These are phyloP conservation scores for Juglanconis sp. DNA, from an alignment of 2,329 filamentous ascomycete genomes.

Conservation along the genomic window DNA sequence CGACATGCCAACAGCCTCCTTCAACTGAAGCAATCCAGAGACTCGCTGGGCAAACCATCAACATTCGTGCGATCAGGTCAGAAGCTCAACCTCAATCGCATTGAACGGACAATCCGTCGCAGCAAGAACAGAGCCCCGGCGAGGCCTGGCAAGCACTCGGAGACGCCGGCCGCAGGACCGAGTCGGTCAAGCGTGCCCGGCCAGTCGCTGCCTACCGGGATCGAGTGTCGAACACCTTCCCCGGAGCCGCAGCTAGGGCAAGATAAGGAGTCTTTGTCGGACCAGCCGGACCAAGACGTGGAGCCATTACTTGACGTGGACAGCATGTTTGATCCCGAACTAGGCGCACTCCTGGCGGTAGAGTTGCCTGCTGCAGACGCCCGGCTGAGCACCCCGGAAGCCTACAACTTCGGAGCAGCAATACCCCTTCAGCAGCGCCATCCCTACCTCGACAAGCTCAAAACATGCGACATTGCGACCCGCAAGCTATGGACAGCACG, in stretches of 20 bases:
- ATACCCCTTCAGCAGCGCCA: background rate
- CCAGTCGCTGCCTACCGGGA: conserved; percentile 2
- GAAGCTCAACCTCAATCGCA: conserved; percentile 5
- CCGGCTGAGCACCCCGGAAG: background rate
- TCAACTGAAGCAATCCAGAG: conserved; percentile 5
- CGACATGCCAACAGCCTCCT: conserved; percentile 9
- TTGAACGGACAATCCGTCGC: conserved; percentile 13
- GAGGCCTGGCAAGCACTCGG: background rate
- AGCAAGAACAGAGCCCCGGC: conserved; percentile 9
- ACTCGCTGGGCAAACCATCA: conserved; percentile 13
- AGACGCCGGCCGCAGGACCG: background rate
- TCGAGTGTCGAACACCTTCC: conserved; percentile 14
- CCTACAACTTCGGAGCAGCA: background rate
- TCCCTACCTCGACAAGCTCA: background rate
- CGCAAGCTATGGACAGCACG: background rate
- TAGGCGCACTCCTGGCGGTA: too few species aligned
- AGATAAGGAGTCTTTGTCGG: background rate
- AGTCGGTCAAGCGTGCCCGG: background rate
- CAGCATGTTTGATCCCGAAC: background rate
- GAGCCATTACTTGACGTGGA: background rate
- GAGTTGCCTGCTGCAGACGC: too few species aligned
- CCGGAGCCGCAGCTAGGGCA: background rate
- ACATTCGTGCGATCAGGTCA: conserved; percentile 10
- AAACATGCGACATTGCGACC: background rate
- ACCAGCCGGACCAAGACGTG: background rate